Evolutionary conservation across 176 grass and related monocot genomes (phyloP), one percentile per base, ranked within the genome.

Genomic region (Guadua angustifolia): DNA sequence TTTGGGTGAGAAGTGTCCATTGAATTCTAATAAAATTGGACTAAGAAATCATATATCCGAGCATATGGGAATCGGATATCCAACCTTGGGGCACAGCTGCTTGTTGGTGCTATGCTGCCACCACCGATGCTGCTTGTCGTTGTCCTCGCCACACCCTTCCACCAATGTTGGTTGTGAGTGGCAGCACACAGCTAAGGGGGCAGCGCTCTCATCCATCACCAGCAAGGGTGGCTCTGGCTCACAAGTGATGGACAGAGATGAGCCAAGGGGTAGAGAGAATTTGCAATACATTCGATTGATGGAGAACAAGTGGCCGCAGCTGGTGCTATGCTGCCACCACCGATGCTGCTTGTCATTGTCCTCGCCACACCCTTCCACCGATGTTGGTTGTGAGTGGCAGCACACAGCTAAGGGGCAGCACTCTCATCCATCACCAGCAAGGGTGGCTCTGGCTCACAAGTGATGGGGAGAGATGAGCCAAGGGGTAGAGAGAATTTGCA

Each of bases 1-100:
- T 73, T 50, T 22, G 14, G 24, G 25, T 17, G 3, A 71, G 69
- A 72, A 44, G 1, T 50, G 22, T 36, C 4, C 6, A 21, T 56
- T 22, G 14, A 4, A 51, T 62, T 79, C 24, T 17, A 74, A 53
- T 79, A 72, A 79, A 72, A 29, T 62, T n/a, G 32, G 8, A 15
- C n/a, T 50, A 26, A 26, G 3, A 51, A 49, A 29, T 47, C 45
- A 19, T 45, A 45, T 45, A 70, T 70, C 6, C 9, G 9, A 13
- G 40, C 11, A 9, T 44, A 42, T n/a, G 7, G 53, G 53, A 21
- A 56, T 56, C 51, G 2, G 15, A 53, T 53, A 53, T 53, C 17
- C 17, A 53, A 53, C 47, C 1, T 16, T 50, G 47, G 14, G 47
- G 9, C 2, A 10, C 2, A 44, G 17, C 18, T 74, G 18, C 29